A percentile compares a stretch with the other conserved stretches of the same genome.
Evolutionary conservation across 768 basidiomycete species (phyloP).

Genomic region (Serendipita sp.): DNA sequence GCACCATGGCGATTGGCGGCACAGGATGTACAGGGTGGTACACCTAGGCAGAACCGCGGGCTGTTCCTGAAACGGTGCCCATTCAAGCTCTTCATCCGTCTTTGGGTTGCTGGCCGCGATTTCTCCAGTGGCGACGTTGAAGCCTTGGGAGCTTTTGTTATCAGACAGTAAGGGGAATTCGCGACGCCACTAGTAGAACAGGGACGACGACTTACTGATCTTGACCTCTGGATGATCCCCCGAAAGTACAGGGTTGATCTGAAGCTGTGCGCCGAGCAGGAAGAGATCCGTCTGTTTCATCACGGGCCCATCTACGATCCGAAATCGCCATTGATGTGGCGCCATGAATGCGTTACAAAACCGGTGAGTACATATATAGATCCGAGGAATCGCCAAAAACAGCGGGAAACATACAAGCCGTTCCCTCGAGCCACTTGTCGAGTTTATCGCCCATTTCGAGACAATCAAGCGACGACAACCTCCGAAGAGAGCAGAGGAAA

Average conservation of each 20-base stretch:
- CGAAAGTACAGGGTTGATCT: constrained; percentile 56
- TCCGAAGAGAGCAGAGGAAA: not conserved
- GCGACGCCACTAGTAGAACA: not conserved
- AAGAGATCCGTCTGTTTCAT: constrained; percentile 70
- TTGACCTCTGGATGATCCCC: not conserved
- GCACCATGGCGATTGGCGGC: not conserved
- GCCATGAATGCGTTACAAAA: not conserved
- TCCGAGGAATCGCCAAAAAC: not conserved
- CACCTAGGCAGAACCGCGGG: not conserved
- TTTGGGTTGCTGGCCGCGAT: not conserved
- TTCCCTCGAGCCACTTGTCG: constrained; percentile 4
- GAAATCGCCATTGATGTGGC: not conserved
- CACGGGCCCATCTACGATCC: constrained; percentile 52
- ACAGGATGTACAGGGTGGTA: not conserved
- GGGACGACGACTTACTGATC: not conserved
- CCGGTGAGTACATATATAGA: too few species aligned
- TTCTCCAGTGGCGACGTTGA: constrained; percentile 3
- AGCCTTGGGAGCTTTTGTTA: not conserved
- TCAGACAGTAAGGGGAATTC: not conserved
- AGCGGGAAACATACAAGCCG: not conserved
- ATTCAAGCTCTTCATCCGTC: not conserved
- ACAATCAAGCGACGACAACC: not conserved
- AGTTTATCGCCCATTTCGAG: not conserved
- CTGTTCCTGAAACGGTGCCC: constrained; percentile 4
- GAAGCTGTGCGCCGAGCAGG: constrained; percentile 51